phyloP scores from a whole-genome alignment of 331 rosid genomes.

The Stylosanthes scabra region DNA sequence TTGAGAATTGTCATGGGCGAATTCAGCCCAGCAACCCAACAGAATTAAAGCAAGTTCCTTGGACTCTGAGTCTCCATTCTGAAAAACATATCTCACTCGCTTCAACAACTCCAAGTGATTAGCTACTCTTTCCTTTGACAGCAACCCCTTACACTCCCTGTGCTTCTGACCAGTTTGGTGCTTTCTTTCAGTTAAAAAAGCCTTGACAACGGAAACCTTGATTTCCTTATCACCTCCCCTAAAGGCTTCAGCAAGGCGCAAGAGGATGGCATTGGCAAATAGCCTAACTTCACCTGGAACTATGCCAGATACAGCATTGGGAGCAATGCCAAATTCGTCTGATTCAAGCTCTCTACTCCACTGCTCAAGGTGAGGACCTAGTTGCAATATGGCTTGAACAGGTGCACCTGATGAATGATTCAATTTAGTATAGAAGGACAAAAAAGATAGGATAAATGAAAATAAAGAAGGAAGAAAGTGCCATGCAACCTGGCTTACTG shows the following conservation, averaged over 20 bases:
- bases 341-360: constrained; percentile 75
- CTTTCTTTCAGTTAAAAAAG: constrained; percentile 60
- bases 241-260: constrained; percentile 85
- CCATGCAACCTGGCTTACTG: constrained; percentile 54
- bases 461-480: not conserved
- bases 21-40: constrained; percentile 93
- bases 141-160: constrained; percentile 54
- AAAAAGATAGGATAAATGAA: not conserved
- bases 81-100: constrained; percentile 70
- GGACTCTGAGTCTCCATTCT: constrained; percentile 59
- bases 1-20: constrained; percentile 68
- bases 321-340: constrained; percentile 50
- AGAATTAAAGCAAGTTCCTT: constrained; percentile 71
- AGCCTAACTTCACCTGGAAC: constrained; percentile 77
- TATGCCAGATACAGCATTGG: constrained; percentile 60
- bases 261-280: constrained; percentile 75
- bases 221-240: constrained; percentile 54
- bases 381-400: constrained; percentile 57
- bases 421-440: constrained; percentile 12
- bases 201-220: constrained; percentile 59
- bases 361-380: constrained; percentile 59
- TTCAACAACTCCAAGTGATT: constrained; percentile 61
- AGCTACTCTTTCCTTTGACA: constrained; percentile 60
- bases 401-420: constrained; percentile 46
- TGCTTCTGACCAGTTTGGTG: constrained; percentile 47